phyloP scores from a whole-genome alignment of 495 filamentous ascomycete species.

The Pyronema omphalodes region DNA sequence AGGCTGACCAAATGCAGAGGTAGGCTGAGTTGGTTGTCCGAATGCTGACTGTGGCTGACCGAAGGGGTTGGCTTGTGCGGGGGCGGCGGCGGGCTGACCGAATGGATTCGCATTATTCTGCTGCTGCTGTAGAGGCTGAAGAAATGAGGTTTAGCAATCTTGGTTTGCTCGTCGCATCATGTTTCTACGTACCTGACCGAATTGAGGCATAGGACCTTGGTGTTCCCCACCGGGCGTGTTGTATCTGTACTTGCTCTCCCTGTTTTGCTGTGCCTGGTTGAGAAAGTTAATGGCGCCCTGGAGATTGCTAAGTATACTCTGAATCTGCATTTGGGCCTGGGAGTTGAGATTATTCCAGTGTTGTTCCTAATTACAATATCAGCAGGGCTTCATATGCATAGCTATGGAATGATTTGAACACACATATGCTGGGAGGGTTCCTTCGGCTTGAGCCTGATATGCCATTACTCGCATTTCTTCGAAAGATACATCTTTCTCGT shows the following conservation, averaged over 20 bases:
- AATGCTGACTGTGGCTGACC: slow-evolving; percentile 19
- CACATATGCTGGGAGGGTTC: slow-evolving; percentile 14
- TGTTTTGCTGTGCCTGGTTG: slow-evolving; percentile 17
- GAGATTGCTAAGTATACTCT: slow-evolving; percentile 18
- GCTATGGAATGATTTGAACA: not conserved
- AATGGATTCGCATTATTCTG: not conserved
- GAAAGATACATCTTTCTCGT: slow-evolving; percentile 22
- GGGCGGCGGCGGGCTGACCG: not conserved
- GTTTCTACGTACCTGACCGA: not conserved
- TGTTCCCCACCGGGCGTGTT: not conserved
- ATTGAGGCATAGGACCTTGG: not conserved
- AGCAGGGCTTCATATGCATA: not conserved
- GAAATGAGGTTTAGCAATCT: not conserved
- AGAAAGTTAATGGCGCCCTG: slow-evolving; percentile 19
- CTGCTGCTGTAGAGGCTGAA: not conserved
- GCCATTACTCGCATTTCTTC: slow-evolving; percentile 21
- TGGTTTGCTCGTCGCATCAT: not conserved
- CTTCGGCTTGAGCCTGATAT: slow-evolving; percentile 16
- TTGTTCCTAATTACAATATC: slow-evolving; percentile 4
- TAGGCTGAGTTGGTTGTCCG: slow-evolving; percentile 11
- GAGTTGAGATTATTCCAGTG: slow-evolving; percentile 15
- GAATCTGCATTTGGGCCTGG: slow-evolving; percentile 19
- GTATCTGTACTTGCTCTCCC: slow-evolving; percentile 5
- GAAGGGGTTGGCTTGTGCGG: slow-evolving; percentile 4
- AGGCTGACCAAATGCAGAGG: not conserved